phyloP scores from a whole-genome alignment of 2,329 filamentous ascomycete species.

The Emmonsia crescens region DNA sequence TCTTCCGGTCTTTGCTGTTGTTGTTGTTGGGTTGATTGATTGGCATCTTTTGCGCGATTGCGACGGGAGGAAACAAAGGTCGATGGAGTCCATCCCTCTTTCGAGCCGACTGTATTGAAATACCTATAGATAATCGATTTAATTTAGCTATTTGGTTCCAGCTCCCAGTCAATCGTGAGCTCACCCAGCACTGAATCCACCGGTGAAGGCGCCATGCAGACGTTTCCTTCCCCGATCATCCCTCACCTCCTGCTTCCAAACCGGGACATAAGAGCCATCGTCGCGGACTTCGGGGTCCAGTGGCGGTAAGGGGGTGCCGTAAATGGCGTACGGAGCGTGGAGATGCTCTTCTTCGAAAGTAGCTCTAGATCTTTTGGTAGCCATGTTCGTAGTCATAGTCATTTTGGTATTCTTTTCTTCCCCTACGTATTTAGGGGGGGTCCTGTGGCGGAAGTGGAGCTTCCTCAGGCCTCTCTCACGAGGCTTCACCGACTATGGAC shows the following conservation, averaged over 20 bases:
- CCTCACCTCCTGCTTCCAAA: slow-evolving; percentile 98
- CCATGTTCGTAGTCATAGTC: slow-evolving; percentile 42
- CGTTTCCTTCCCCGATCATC: slow-evolving; percentile 86
- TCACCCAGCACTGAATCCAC: slow-evolving; percentile 92
- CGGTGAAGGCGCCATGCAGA: slow-evolving; percentile 91
- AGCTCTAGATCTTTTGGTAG: slow-evolving; percentile 66
- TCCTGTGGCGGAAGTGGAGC: background rate
- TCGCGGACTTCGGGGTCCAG: slow-evolving; percentile 67
- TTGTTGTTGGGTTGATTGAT: slow-evolving; percentile 29
- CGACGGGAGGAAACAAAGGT: slow-evolving; percentile 83
- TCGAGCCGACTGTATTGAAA: slow-evolving; percentile 96
- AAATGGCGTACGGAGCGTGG: slow-evolving; percentile 64
- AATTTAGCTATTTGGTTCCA: slow-evolving; percentile 26
- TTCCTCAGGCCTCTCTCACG: background rate
- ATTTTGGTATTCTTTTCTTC: background rate
- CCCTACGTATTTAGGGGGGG: background rate
- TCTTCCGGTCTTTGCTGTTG: slow-evolving; percentile 64
- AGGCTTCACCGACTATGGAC: background rate
- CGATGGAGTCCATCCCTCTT: slow-evolving; percentile 92
- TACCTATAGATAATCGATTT: slow-evolving; percentile 48
- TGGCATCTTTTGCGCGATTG: slow-evolving; percentile 62
- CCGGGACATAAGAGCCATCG: slow-evolving; percentile 80
- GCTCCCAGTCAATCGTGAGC: slow-evolving; percentile 27
- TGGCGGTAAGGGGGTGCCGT: slow-evolving; percentile 75
- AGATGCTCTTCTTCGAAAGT: slow-evolving; percentile 62